phyloP scores from a whole-genome alignment of 192 early-diverging fungal species.

The Martensiomyces pterosporus region DNA sequence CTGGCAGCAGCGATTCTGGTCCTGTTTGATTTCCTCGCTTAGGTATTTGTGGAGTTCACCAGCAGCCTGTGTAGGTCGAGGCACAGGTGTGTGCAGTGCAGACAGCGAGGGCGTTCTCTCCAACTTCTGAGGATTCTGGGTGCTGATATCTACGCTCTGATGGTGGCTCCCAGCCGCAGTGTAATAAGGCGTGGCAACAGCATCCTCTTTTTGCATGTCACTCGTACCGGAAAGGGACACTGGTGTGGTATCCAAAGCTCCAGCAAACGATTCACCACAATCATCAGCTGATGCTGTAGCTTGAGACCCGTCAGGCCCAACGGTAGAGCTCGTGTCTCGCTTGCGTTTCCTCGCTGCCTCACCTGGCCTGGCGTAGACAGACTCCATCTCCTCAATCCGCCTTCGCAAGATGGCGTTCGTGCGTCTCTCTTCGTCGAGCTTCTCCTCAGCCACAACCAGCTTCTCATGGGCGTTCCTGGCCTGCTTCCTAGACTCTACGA shows the following conservation, averaged over 20 bases:
- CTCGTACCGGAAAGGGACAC: too few species aligned
- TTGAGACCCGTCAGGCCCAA: neutral
- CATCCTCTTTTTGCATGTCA: neutral
- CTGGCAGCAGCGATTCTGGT: constrained; percentile 4
- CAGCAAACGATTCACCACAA: too few species aligned
- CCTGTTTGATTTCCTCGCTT: too few species aligned
- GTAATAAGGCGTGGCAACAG: constrained; percentile 2
- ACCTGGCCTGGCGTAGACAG: neutral
- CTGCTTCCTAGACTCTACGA: constrained; percentile 11
- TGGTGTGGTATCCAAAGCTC: too few species aligned
- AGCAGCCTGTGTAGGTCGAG: too few species aligned
- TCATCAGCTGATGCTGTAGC: too few species aligned
- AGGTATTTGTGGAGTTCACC: too few species aligned
- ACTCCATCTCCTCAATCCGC: constrained; percentile 6
- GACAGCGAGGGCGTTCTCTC: too few species aligned
- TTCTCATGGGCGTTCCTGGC: neutral
- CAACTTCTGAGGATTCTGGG: too few species aligned
- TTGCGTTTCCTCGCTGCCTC: constrained; percentile 16
- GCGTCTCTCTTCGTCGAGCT: constrained; percentile 4
- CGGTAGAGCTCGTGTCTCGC: neutral
- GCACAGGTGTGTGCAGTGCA: too few species aligned
- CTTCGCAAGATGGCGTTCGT: constrained; percentile 1
- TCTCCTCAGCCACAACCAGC: constrained; percentile 2
- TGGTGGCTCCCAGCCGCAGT: too few species aligned
- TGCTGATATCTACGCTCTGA: too few species aligned